Conservation (phyloP, 441 rosid genomes). For the Gossypium davidsonii region DNA sequence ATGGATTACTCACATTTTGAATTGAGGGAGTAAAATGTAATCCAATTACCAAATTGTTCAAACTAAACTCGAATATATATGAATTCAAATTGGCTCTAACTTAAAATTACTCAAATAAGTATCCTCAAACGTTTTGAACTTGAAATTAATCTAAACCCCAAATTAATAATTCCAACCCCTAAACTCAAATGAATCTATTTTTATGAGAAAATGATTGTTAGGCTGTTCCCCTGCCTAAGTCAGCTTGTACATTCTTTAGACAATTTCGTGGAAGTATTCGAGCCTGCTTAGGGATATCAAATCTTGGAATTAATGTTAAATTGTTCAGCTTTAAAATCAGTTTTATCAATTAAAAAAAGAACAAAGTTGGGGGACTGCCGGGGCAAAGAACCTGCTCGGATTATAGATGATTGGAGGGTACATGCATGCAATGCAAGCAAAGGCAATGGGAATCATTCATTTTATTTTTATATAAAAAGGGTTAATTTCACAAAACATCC, state of each 20-base stretch:
- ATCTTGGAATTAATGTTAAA: conserved; percentile 19
- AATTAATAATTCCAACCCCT: no score
- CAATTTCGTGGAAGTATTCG: conserved; percentile 30
- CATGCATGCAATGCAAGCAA: conserved; percentile 18
- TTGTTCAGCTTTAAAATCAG: not conserved
- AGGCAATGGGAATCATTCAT: not conserved
- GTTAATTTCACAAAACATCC: no score
- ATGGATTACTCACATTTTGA: no score
- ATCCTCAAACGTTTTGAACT: no score
- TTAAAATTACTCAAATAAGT: no score
- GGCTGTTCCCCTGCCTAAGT: conserved; percentile 6
- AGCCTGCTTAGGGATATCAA: conserved; percentile 23
- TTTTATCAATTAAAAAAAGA: conserved; percentile 14
- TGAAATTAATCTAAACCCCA: no score
- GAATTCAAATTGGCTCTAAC: no score
- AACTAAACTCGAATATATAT: no score
- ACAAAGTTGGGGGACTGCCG: not conserved
- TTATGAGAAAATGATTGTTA: not conserved
- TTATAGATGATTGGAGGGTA: conserved; percentile 2
- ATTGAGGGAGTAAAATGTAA: no score
- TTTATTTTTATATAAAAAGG: not conserved
- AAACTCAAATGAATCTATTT: not conserved
- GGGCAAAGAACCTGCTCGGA: not conserved
- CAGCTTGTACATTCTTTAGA: conserved; percentile 7
- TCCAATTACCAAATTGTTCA: no score